Conservation (phyloP, 2,329 filamentous ascomycete genomes). For the Botryosphaeria agaves region DNA sequence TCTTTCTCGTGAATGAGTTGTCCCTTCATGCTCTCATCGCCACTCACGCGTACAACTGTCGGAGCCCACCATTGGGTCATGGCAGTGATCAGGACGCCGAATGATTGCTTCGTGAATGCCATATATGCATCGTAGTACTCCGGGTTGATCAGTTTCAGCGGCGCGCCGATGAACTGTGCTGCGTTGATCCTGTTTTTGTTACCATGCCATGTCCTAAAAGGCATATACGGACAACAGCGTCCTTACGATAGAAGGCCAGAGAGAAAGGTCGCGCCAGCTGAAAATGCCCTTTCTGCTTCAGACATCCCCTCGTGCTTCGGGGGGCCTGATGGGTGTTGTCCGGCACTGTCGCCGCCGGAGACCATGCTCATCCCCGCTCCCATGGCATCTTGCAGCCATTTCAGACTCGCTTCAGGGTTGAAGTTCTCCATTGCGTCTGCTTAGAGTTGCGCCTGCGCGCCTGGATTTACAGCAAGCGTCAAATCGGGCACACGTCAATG, state of each 20-base stretch:
- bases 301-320: slow-evolving; percentile 28
- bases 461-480: no score
- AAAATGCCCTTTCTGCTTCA: slow-evolving; percentile 32
- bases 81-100: slow-evolving; percentile 59
- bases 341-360: no score
- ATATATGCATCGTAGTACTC: slow-evolving; percentile 76
- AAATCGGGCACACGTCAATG: no score
- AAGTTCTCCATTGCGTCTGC: no score
- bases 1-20: slow-evolving; percentile 55
- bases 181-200: slow-evolving; percentile 28
- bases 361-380: no score
- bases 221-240: background rate
- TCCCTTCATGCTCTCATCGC: slow-evolving; percentile 60
- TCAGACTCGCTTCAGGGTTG: no score
- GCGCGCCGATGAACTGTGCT: slow-evolving; percentile 60
- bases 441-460: no score
- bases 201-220: background rate
- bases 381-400: no score
- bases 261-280: slow-evolving; percentile 30
- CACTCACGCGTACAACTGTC: slow-evolving; percentile 65
- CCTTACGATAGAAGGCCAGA: slow-evolving; percentile 29
- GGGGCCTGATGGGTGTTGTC: slow-evolving; percentile 24
- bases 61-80: slow-evolving; percentile 83
- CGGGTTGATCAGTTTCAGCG: slow-evolving; percentile 58
- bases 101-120: slow-evolving; percentile 70